phyloP scores from a whole-genome alignment of 2,329 filamentous ascomycete species.

The Zymoseptoria passerinii region DNA sequence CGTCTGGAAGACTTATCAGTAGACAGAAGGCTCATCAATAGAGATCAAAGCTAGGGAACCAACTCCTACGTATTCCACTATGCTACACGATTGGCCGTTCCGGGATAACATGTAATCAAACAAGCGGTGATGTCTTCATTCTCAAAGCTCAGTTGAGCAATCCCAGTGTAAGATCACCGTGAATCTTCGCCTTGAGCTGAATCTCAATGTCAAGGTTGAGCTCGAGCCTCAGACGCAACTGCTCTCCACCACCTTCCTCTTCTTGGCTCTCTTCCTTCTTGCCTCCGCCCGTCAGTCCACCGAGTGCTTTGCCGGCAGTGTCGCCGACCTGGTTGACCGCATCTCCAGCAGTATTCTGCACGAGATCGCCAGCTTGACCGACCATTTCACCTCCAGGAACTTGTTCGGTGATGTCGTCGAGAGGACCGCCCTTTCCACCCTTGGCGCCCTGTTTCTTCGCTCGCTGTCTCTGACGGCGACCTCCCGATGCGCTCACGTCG shows the following conservation, averaged over 20 bases:
- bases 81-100: neutral
- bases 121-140: neutral
- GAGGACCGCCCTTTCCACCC: slow-evolving; percentile 39
- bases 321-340: slow-evolving; percentile 38
- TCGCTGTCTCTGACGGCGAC: slow-evolving; percentile 49
- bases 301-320: slow-evolving; percentile 39
- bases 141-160: slow-evolving; percentile 32
- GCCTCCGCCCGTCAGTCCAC: slow-evolving; percentile 40
- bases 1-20: neutral
- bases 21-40: neutral
- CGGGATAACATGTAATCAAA: neutral
- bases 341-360: slow-evolving; percentile 46
- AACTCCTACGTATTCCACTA: neutral
- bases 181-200: slow-evolving; percentile 57
- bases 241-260: slow-evolving; percentile 38
- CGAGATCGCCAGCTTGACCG: slow-evolving; percentile 46
- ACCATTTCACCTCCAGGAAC: slow-evolving; percentile 46
- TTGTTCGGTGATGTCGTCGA: slow-evolving; percentile 49
- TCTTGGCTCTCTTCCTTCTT: slow-evolving; percentile 12
- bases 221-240: slow-evolving; percentile 50
- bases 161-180: slow-evolving; percentile 54
- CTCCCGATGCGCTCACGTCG: slow-evolving; percentile 45
- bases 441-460: slow-evolving; percentile 40
- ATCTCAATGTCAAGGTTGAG: slow-evolving; percentile 56
- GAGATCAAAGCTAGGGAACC: neutral